Percentiles rank a stretch among this genome's conserved stretches.
phyloP scores from a whole-genome alignment of 768 basidiomycete species.

The Boletus subparvulus region DNA sequence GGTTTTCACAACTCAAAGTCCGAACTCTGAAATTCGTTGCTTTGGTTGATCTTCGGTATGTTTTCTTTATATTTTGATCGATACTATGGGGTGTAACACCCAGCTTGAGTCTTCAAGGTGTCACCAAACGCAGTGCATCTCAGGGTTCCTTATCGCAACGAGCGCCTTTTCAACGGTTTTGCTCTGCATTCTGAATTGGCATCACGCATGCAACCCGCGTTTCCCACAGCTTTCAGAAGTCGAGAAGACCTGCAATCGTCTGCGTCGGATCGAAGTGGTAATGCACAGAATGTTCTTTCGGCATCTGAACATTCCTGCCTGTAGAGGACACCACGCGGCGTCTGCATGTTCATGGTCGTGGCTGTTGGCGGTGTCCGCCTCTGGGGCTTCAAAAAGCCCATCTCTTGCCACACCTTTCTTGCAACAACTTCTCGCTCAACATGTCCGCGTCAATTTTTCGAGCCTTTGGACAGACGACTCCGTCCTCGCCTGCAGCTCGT shows the following conservation, averaged over 20 bases:
- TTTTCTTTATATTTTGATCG: background rate
- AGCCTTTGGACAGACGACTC: conserved; percentile 15
- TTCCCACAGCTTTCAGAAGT: conserved; percentile 18
- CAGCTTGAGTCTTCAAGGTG: background rate
- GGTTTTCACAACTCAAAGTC: background rate
- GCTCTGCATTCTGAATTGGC: conserved; percentile 1
- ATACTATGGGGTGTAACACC: background rate
- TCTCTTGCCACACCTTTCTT: background rate
- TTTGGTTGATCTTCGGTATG: background rate
- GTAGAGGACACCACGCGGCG: conserved; percentile 13
- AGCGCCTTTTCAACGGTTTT: conserved; percentile 1
- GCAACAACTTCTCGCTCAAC: background rate
- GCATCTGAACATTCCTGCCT: conserved; percentile 1
- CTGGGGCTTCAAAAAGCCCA: conserved; percentile 13
- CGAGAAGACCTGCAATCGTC: conserved; percentile 12
- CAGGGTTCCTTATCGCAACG: background rate
- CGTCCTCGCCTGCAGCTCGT: conserved; percentile 13
- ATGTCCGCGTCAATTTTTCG: conserved; percentile 26
- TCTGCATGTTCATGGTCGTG: conserved; percentile 19
- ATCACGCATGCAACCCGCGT: background rate
- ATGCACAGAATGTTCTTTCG: conserved; percentile 14
- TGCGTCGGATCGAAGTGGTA: conserved; percentile 7
- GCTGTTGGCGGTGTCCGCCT: conserved; percentile 9
- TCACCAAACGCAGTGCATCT: background rate
- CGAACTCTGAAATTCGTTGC: background rate